A percentile compares a stretch with the other conserved stretches of the same genome.
Conservation (phyloP, 169 alveolate genomes). For the Perkinsus olseni region DNA sequence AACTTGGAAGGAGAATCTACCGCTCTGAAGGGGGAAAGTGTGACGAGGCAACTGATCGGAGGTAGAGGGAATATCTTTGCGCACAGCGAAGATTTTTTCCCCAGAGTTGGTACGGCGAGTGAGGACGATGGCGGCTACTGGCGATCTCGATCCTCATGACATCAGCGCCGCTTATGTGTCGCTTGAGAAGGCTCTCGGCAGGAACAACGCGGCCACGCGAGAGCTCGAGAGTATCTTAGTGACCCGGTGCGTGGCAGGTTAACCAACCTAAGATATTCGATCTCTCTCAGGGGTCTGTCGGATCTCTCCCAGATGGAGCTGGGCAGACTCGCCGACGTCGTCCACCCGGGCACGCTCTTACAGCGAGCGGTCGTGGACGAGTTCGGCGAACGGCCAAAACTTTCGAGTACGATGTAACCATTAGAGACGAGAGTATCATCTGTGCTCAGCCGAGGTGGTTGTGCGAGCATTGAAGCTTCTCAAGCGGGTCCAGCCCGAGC, state of each 20-base stretch:
- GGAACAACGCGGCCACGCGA: not conserved
- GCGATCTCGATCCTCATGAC: not conserved
- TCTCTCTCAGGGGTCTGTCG: not conserved
- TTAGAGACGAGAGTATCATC: not conserved
- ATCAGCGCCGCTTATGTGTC: not conserved
- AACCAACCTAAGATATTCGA: too few species aligned
- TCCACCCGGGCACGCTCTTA: not conserved
- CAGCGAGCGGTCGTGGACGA: not conserved
- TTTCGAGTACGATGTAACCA: not conserved
- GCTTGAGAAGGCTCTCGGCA: not conserved
- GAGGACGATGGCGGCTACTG: not conserved
- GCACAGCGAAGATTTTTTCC: not conserved
- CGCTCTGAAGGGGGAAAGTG: not conserved
- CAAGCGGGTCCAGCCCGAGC: not conserved
- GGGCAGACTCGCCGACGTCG: not conserved
- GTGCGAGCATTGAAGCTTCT: not conserved
- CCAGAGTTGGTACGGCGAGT: not conserved
- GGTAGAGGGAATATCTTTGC: not conserved
- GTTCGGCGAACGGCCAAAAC: not conserved
- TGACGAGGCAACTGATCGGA: not conserved
- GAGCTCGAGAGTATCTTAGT: not conserved
- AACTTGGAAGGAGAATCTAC: not conserved
- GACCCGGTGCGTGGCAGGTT: not conserved
- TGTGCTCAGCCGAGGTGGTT: not conserved
- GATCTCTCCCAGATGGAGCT: not conserved